Evolutionary conservation across 345 rosid species (phyloP), one percentile per base, ranked within the genome.

Genomic region (Eutrema heterophyllum): DNA sequence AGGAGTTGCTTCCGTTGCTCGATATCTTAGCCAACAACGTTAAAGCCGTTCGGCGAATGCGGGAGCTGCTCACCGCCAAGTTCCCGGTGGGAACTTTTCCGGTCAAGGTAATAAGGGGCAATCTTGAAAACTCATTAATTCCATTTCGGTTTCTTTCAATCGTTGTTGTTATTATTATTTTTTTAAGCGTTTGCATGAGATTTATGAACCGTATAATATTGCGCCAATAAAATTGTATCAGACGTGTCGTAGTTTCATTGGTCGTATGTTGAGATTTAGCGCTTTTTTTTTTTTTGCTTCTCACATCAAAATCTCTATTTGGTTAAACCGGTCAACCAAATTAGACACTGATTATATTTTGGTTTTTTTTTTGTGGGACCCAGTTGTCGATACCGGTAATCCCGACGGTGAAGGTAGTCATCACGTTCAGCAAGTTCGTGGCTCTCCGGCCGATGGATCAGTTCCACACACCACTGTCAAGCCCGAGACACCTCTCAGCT

Each of bases 371-470:
- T 6, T 55, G 39, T 64, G 59, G 36, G 50, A 9, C 14, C 5
- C 85, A 95, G 99, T 72, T 95, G 61, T 96, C 98, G 2, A 92
- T 92, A 70, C 99, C 99, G 69, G 99, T 95, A 78, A 89, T 95
- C 26, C 98, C 99, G 0, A 92, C 99, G 0, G 98, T 95, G 67
- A 84, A 90, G 61, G 96, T 87, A 71, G 92, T 95, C 54, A 86
- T 95, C 40, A 88, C 99, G 1, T 95, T 95, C 83, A 89, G 91
- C 2, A 95, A 92, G 72, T 95, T 95, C 55, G 83, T 87, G 12
- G 87, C 88, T 64, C 87, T 92, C 16, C 93, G 16, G 29, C 82
- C 97, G 3, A 62, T 83, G 3, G 97, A 95, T 6, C 84, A 88
- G 32, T 95, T 92, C 82, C 85, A 77, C 86, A 90, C 99, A 26